Evolutionary conservation across 1,284 basidiomycete species (phyloP).

Genomic region (Ceraceosorus guamensis): DNA sequence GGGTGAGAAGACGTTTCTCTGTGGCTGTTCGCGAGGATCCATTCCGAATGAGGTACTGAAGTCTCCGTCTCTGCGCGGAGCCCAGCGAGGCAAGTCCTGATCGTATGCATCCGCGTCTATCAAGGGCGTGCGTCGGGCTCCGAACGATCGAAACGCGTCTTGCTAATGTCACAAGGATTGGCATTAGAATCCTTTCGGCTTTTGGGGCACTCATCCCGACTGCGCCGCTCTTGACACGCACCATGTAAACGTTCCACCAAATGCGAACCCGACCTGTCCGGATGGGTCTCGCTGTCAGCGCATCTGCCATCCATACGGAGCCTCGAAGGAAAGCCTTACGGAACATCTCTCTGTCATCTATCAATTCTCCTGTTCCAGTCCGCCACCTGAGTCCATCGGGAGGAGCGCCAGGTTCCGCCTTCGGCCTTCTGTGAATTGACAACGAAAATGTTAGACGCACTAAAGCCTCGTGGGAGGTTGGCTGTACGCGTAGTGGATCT

Average conservation of each 20-base stretch:
- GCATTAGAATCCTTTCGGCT: too few species aligned
- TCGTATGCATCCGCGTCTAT: conserved; percentile 4
- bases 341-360: neutral
- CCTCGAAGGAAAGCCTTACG: neutral
- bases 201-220: too few species aligned
- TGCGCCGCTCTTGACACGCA: too few species aligned
- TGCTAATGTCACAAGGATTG: neutral
- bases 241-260: neutral
- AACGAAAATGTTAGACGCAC: neutral
- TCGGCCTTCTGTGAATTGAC: neutral
- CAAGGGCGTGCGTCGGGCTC: neutral
- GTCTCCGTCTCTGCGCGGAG: neutral
- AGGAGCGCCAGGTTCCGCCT: neutral
- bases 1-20: neutral
- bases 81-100: conserved; percentile 4
- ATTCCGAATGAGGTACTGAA: neutral
- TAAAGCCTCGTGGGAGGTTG: neutral
- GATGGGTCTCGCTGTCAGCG: neutral
- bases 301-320: neutral
- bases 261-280: neutral
- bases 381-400: neutral
- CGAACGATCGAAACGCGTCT: conserved; percentile 2
- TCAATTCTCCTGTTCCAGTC: neutral
- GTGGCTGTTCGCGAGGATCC: neutral
- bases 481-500: neutral